These are phyloP conservation scores for Pseudotsuga menziesii DNA, from an alignment of 75 land plant genomes.

Conservation along the genomic window DNA sequence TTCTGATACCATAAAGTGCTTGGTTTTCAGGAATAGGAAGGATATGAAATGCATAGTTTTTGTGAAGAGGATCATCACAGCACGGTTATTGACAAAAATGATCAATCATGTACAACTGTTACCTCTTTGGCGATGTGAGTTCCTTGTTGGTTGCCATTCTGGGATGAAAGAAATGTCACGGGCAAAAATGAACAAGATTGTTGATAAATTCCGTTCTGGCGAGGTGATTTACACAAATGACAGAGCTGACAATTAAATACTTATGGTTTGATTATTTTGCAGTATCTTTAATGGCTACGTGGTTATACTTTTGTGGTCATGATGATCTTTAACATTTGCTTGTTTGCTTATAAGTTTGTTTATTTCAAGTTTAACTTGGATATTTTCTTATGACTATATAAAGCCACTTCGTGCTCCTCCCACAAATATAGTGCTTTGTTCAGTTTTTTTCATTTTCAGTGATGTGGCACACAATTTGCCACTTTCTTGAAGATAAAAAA, in stretches of 20 bases:
- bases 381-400: neutral
- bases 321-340: neutral
- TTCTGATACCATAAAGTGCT: neutral
- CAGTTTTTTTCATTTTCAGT: neutral
- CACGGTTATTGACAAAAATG: conserved; percentile 56
- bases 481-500: neutral
- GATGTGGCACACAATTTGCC: neutral
- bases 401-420: neutral
- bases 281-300: neutral
- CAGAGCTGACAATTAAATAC: neutral
- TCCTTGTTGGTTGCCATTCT: conserved; percentile 58
- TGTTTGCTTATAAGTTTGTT: neutral
- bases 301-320: neutral
- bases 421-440: neutral
- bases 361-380: too few relatives aligned
- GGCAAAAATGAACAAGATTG: conserved; percentile 45
- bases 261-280: neutral
- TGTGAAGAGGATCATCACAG: conserved; percentile 81
- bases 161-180: conserved; percentile 40
- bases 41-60: conserved; percentile 82
- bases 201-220: conserved; percentile 75
- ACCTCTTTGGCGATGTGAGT: conserved; percentile 54
- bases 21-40: conserved; percentile 37
- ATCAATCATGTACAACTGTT: conserved; percentile 37
- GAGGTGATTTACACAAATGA: conserved; percentile 35